Conservation (phyloP, 441 rosid species). For the Populus hybrid region DNA sequence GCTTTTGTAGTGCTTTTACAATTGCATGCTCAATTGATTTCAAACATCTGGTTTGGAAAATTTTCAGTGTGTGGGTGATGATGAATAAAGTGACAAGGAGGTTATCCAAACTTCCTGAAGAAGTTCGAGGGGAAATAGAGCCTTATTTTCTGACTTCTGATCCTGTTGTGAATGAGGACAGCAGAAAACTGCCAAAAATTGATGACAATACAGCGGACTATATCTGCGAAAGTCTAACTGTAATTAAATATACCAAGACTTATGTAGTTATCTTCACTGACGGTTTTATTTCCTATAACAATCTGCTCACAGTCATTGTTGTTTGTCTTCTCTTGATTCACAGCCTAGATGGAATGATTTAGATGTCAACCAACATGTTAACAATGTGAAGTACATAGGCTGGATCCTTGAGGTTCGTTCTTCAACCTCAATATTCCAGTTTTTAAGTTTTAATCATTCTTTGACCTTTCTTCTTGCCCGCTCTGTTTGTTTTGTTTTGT, state of each 20-base stretch:
- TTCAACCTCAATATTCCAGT: slow-evolving; percentile 3
- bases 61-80: slow-evolving; percentile 95
- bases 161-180: slow-evolving; percentile 75
- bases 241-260: slow-evolving; percentile 31
- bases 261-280: neutral
- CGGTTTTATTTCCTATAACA: neutral
- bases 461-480: neutral
- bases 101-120: slow-evolving; percentile 90
- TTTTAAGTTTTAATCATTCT: slow-evolving; percentile 1
- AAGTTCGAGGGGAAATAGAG: slow-evolving; percentile 83
- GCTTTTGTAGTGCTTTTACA: neutral
- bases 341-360: slow-evolving; percentile 98
- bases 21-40: slow-evolving; percentile 4
- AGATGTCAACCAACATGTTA: slow-evolving; percentile 98
- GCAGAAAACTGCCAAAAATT: slow-evolving; percentile 83
- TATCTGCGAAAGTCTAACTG: slow-evolving; percentile 80
- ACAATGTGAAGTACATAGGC: slow-evolving; percentile 96
- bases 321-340: slow-evolving; percentile 16
- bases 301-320: slow-evolving; percentile 3
- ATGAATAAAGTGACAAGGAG: slow-evolving; percentile 97
- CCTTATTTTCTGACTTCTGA: slow-evolving; percentile 65
- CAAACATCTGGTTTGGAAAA: slow-evolving; percentile 10
- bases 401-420: slow-evolving; percentile 90
- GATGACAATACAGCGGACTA: slow-evolving; percentile 72
- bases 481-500: neutral